Evolutionary conservation across 2,329 filamentous ascomycete genomes (phyloP).

Genomic region (Epichloe typhina): DNA sequence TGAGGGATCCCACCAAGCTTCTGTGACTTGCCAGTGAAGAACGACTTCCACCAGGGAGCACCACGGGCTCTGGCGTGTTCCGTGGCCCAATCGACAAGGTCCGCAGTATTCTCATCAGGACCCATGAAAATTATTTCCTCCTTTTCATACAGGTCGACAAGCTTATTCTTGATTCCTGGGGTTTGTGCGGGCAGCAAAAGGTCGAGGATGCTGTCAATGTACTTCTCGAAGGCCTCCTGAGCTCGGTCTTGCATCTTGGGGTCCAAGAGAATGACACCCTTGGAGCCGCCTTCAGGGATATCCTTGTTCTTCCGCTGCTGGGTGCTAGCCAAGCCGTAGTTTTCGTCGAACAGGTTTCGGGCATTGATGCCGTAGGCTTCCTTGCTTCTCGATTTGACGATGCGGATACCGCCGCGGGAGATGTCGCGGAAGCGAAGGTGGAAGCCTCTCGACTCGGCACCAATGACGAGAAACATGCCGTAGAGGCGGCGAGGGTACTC

Average conservation of each 20-base stretch:
- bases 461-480: conserved; percentile 98
- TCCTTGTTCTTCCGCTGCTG: conserved; percentile 99
- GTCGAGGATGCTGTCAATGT: conserved; percentile 97
- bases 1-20: conserved; percentile 90
- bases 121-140: conserved; percentile 98
- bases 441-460: conserved; percentile 92
- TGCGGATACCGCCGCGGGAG: conserved; percentile 90
- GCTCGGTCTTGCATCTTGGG: conserved; percentile 89
- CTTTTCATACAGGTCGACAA: conserved; percentile 89
- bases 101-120: conserved; percentile 95
- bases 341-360: conserved; percentile 92
- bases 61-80: conserved; percentile 78
- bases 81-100: conserved; percentile 97
- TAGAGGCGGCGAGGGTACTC: conserved; percentile 92
- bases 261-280: conserved; percentile 92
- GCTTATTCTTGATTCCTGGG: conserved; percentile 96
- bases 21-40: conserved; percentile 98
- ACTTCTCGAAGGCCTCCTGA: conserved; percentile 92
- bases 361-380: conserved; percentile 96
- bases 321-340: conserved; percentile 95
- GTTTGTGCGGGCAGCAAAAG: conserved; percentile 79
- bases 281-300: conserved; percentile 94
- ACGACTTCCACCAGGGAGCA: conserved; percentile 98
- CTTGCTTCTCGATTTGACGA: conserved; percentile 94
- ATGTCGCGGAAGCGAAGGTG: conserved; percentile 97